Evolutionary conservation across 202 grass and related monocot genomes (phyloP).

Genomic region (Musa balbisiana): DNA sequence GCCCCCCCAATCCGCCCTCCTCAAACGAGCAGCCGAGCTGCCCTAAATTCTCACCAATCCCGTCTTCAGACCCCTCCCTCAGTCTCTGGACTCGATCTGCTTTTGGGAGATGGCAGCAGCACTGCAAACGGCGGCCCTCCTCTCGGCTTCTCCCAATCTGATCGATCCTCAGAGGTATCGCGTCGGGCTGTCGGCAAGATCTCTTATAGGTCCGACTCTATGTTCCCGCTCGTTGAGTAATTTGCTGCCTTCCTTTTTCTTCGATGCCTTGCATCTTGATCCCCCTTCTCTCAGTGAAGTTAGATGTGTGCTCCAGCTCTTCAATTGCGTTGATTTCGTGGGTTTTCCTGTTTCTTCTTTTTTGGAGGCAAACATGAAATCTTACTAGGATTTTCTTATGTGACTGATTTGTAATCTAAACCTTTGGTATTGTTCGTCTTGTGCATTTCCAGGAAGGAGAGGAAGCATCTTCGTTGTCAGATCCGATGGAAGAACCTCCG

Average conservation of each 20-base stretch:
- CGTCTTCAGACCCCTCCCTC: too few species aligned
- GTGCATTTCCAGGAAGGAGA: slow-evolving; percentile 14
- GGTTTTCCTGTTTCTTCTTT: neutral
- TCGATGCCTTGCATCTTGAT: neutral
- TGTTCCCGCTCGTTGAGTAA: neutral
- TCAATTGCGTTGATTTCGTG: too few species aligned
- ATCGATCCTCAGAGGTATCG: slow-evolving; percentile 7
- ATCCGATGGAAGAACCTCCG: slow-evolving; percentile 7
- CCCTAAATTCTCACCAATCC: neutral
- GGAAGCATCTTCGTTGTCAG: neutral
- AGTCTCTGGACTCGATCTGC: neutral
- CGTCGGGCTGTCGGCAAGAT: slow-evolving; percentile 3
- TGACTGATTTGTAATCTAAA: neutral
- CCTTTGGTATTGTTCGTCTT: neutral
- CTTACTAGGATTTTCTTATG: too few species aligned
- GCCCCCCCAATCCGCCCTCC: neutral
- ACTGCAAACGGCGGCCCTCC: slow-evolving; percentile 31
- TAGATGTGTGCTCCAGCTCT: too few species aligned
- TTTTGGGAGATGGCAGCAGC: slow-evolving; percentile 1
- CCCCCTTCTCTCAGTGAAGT: too few species aligned
- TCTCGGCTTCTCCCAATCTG: slow-evolving; percentile 23
- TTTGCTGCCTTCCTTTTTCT: neutral
- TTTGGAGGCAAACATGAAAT: neutral
- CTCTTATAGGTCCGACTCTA: neutral
- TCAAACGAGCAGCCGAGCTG: neutral